Conservation (phyloP, 768 basidiomycete genomes). For the Multifurca ochricompacta region DNA sequence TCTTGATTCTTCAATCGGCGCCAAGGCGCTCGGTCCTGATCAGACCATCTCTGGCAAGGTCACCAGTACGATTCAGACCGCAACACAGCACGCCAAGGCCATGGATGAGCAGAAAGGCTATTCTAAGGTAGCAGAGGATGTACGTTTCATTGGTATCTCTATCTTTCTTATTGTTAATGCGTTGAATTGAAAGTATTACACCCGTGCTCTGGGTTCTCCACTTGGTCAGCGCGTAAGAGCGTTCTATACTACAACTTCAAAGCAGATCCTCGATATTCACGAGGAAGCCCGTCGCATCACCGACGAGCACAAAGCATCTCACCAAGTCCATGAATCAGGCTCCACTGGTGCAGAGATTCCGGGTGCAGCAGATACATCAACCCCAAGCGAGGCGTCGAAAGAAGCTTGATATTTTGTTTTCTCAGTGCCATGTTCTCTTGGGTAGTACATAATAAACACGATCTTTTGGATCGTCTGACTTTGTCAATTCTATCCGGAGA, state of each 20-base stretch:
- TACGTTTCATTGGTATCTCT: constrained; percentile 25
- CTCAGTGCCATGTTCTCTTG: too few species aligned
- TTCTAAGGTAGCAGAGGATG: constrained; percentile 60
- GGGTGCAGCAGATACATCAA: neutral
- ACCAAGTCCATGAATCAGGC: neutral
- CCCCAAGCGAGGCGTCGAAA: neutral
- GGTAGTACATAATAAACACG: neutral
- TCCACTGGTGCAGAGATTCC: neutral
- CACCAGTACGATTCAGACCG: constrained; percentile 53
- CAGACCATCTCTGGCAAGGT: constrained; percentile 74
- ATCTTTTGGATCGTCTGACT: neutral
- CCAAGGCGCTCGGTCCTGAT: constrained; percentile 67
- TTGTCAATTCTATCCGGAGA: neutral
- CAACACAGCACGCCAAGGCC: constrained; percentile 58
- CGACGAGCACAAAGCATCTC: constrained; percentile 41
- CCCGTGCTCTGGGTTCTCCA: constrained; percentile 64
- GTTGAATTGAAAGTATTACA: constrained; percentile 54
- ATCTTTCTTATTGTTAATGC: neutral
- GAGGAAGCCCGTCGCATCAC: constrained; percentile 86
- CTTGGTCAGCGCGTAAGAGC: constrained; percentile 64
- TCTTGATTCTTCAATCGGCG: constrained; percentile 65
- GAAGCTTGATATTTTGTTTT: neutral
- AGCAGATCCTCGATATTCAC: constrained; percentile 87
- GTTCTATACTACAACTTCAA: constrained; percentile 86
- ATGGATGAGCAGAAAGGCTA: constrained; percentile 80